A percentile compares a stretch with the other conserved stretches of the same genome.
Conservation (phyloP, 306 rosid species). For the Dicorynia guianensis region DNA sequence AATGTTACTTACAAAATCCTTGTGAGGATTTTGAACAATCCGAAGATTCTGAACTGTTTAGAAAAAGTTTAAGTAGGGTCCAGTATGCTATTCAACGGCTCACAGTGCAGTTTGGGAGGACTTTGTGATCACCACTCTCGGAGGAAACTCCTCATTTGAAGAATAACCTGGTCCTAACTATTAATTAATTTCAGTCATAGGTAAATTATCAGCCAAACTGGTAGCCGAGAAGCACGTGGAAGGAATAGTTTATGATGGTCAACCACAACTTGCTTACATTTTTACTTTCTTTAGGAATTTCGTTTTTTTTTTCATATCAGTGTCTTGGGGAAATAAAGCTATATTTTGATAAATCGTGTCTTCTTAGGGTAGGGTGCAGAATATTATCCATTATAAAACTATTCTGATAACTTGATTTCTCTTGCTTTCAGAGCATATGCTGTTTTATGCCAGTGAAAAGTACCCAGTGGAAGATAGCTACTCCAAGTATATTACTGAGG, state of each 20-base stretch:
- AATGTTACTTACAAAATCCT: no score
- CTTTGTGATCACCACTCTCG: no score
- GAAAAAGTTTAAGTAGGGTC: no score
- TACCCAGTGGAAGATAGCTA: constrained; percentile 94
- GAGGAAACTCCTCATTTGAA: no score
- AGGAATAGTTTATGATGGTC: neutral
- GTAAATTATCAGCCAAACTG: neutral
- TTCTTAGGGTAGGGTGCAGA: constrained; percentile 16
- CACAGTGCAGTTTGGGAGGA: no score
- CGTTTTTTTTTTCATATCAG: no score
- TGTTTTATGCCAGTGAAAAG: constrained; percentile 98
- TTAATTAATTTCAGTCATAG: neutral
- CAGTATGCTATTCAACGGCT: no score
- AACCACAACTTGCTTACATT: neutral
- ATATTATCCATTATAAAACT: neutral
- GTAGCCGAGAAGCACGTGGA: neutral
- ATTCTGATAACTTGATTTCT: constrained; percentile 33
- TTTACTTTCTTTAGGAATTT: no score
- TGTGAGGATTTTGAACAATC: no score
- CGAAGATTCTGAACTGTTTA: no score
- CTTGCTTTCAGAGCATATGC: constrained; percentile 83
- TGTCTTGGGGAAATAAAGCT: neutral
- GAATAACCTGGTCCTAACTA: neutral
- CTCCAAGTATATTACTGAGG: constrained; percentile 88
- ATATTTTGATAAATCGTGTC: neutral